Conservation (phyloP, 805 yeast genomes). For the Yamadazyma phyllophila region DNA sequence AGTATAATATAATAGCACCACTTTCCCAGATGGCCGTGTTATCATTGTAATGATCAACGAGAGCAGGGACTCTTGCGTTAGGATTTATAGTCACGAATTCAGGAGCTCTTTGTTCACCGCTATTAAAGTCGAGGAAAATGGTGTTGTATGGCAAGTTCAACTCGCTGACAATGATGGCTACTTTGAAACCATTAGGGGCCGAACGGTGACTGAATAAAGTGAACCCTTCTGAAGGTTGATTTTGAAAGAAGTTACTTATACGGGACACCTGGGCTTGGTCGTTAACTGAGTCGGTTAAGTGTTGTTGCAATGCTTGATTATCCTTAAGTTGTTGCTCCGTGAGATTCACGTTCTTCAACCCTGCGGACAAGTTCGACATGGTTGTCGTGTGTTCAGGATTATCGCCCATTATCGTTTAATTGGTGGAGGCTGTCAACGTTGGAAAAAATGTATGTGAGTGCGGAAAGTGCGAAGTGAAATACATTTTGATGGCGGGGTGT, state of each 20-base stretch:
- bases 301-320: conserved; percentile 44
- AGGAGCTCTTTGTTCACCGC: conserved; percentile 90
- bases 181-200: conserved; percentile 96
- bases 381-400: conserved; percentile 17
- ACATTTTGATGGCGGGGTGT: not conserved
- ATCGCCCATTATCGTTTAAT: conserved; percentile 6
- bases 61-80: conserved; percentile 92
- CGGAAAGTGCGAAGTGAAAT: not conserved
- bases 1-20: conserved; percentile 83
- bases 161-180: conserved; percentile 85
- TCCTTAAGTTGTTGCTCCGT: conserved; percentile 44
- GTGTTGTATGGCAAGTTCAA: conserved; percentile 77
- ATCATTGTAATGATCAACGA: conserved; percentile 81
- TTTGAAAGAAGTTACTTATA: conserved; percentile 67
- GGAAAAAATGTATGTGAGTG: not conserved
- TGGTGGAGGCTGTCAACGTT: not conserved
- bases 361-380: conserved; percentile 46
- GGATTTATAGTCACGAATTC: conserved; percentile 93
- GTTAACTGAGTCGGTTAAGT: conserved; percentile 38
- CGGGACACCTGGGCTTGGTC: conserved; percentile 50
- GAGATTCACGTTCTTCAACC: conserved; percentile 42
- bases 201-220: conserved; percentile 80
- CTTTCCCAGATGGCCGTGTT: conserved; percentile 91
- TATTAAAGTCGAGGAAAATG: conserved; percentile 79
- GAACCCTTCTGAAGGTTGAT: conserved; percentile 78